These are phyloP conservation scores for Nannochloropsis gaditana DNA, from an alignment of 108 stramenopile species.

Conservation along the genomic window DNA sequence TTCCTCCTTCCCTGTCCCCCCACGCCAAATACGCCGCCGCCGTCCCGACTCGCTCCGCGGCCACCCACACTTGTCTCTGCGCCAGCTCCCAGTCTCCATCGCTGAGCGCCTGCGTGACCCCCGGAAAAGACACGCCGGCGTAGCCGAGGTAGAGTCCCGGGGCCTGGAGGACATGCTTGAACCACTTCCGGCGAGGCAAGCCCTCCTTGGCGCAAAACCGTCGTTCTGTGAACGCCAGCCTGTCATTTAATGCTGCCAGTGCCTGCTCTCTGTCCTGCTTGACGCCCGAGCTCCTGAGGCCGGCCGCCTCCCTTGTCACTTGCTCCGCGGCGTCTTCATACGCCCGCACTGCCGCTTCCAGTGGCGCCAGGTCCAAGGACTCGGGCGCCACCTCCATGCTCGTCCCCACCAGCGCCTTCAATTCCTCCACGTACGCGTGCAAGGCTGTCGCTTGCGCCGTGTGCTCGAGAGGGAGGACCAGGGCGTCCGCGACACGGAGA, in stretches of 20 bases:
- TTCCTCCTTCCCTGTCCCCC: slow-evolving; percentile 14
- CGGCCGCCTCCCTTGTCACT: slow-evolving; percentile 24
- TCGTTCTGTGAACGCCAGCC: slow-evolving; percentile 57
- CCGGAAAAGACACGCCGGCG: slow-evolving; percentile 62
- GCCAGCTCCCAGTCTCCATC: slow-evolving; percentile 54
- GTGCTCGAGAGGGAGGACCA: slow-evolving; percentile 58
- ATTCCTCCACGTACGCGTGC: slow-evolving; percentile 43
- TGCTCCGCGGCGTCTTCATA: slow-evolving; percentile 42
- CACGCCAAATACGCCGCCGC: slow-evolving; percentile 41
- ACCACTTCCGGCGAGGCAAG: slow-evolving; percentile 59
- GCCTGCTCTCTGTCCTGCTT: not conserved
- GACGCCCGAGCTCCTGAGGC: not conserved
- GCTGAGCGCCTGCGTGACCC: slow-evolving; percentile 61
- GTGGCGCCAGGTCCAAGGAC: slow-evolving; percentile 32
- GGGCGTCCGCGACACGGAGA: slow-evolving; percentile 51
- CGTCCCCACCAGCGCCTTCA: slow-evolving; percentile 22
- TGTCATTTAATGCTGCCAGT: slow-evolving; percentile 51
- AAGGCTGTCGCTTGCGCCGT: slow-evolving; percentile 55
- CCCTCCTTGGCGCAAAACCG: slow-evolving; percentile 55
- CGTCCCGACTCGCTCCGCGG: slow-evolving; percentile 29
- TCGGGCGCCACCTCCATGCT: not conserved
- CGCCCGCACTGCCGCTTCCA: slow-evolving; percentile 34
- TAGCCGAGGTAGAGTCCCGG: slow-evolving; percentile 65
- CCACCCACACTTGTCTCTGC: slow-evolving; percentile 48
- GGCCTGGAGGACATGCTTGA: slow-evolving; percentile 63